These are phyloP conservation scores for Xylaria cubensis DNA, from an alignment of 495 filamentous ascomycete species.

Conservation along the genomic window DNA sequence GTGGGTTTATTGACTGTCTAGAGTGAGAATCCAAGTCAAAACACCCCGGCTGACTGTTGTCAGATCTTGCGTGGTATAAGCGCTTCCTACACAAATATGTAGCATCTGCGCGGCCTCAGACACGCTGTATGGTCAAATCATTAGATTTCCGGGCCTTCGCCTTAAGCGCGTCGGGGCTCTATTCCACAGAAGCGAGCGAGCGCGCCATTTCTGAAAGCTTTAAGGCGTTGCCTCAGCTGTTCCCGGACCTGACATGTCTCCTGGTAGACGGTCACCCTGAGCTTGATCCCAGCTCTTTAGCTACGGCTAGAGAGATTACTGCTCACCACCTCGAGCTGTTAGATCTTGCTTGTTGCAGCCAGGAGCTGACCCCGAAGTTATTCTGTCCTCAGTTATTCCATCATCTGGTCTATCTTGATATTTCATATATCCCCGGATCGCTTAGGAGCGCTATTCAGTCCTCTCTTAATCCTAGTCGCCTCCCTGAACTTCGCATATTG, in stretches of 20 bases:
- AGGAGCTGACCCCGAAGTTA: conserved; percentile 40
- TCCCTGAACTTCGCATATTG: conserved; percentile 50
- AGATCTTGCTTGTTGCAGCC: conserved; percentile 43
- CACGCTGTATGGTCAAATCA: conserved; percentile 41
- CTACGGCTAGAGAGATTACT: conserved; percentile 1
- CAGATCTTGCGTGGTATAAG: conserved; percentile 50
- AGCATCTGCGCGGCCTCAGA: conserved; percentile 34
- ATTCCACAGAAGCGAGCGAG: conserved; percentile 42
- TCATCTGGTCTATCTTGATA: conserved; percentile 51
- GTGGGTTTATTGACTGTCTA: conserved; percentile 31
- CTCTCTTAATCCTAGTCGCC: conserved; percentile 36
- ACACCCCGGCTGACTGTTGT: neutral
- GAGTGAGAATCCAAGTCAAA: neutral
- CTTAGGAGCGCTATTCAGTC: conserved; percentile 35
- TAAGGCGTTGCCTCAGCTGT: conserved; percentile 33
- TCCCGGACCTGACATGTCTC: conserved; percentile 48
- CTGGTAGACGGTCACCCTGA: conserved; percentile 47
- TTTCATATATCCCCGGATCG: conserved; percentile 50
- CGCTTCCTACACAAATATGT: conserved; percentile 45
- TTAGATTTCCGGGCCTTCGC: conserved; percentile 49
- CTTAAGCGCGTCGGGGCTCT: conserved; percentile 35
- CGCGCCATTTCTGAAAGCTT: conserved; percentile 43
- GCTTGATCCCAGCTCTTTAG: conserved; percentile 40
- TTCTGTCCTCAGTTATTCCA: conserved; percentile 40
- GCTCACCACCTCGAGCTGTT: conserved; percentile 39